A percentile compares a stretch with the other conserved stretches of the same genome.
Evolutionary conservation across 75 land plant genomes (phyloP).

Genomic region (Gnetum montanum): DNA sequence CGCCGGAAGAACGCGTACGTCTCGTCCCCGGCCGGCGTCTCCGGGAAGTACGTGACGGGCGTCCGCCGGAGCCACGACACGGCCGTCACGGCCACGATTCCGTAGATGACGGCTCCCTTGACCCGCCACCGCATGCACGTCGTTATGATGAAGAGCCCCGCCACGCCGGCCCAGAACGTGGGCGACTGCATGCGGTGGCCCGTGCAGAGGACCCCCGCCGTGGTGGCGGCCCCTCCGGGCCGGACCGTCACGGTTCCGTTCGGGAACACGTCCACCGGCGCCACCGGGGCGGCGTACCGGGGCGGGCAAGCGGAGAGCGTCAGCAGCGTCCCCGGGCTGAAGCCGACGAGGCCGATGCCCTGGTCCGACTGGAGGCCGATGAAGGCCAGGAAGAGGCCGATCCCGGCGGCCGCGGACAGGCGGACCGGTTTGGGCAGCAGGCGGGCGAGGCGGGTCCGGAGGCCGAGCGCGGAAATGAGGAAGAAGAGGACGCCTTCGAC

Average conservation of each 20-base stretch:
- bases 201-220: constrained; percentile 18
- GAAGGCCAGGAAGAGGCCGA: constrained; percentile 73
- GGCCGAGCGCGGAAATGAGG: constrained; percentile 52
- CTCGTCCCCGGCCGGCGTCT: constrained; percentile 3
- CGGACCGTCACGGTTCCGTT: not conserved
- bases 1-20: constrained; percentile 13
- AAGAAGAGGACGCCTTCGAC: constrained; percentile 65
- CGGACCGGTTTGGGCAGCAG: constrained; percentile 59
- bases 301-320: constrained; percentile 28
- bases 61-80: constrained; percentile 19
- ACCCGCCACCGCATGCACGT: constrained; percentile 3
- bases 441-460: constrained; percentile 47
- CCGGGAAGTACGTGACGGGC: constrained; percentile 16
- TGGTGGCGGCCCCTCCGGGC: constrained; percentile 28
- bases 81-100: constrained; percentile 16
- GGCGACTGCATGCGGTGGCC: constrained; percentile 16
- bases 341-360: constrained; percentile 48
- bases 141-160: constrained; percentile 21
- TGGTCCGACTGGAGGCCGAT: constrained; percentile 61
- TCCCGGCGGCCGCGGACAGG: constrained; percentile 50
- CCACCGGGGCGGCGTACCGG: not conserved
- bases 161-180: constrained; percentile 22
- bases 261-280: not conserved
- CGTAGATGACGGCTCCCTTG: constrained; percentile 24
- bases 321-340: constrained; percentile 35